Conservation (phyloP, 768 basidiomycete species). For the Suillus discolor region DNA sequence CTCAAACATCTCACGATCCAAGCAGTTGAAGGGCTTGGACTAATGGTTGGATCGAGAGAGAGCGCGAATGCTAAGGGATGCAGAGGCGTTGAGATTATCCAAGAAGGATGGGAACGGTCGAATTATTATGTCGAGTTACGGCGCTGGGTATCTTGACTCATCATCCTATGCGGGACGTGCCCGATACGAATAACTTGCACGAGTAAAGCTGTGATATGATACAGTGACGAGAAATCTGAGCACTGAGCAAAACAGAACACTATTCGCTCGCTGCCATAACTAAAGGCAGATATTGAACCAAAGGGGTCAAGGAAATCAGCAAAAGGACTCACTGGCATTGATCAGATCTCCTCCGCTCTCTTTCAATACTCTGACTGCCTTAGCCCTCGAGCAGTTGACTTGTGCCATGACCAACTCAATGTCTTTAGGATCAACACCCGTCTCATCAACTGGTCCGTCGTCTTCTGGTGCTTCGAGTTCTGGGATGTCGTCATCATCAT, state of each 20-base stretch:
- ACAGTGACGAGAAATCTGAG: constrained; percentile 35
- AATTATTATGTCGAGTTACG: constrained; percentile 84
- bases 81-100: constrained; percentile 65
- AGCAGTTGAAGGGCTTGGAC: constrained; percentile 61
- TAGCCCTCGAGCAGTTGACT: constrained; percentile 88
- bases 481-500: constrained; percentile 79
- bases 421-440: constrained; percentile 90
- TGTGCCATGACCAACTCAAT: constrained; percentile 92
- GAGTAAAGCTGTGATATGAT: constrained; percentile 25
- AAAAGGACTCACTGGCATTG: constrained; percentile 82
- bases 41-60: constrained; percentile 48
- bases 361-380: constrained; percentile 89
- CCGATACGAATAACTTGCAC: constrained; percentile 22
- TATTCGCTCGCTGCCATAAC: constrained; percentile 95
- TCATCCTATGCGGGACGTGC: constrained; percentile 2
- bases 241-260: constrained; percentile 37
- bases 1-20: constrained; percentile 58
- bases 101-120: constrained; percentile 85
- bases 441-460: constrained; percentile 82
- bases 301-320: constrained; percentile 3
- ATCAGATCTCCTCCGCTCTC: constrained; percentile 93
- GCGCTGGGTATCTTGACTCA: constrained; percentile 51
- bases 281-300: constrained; percentile 32
- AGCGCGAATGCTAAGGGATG: constrained; percentile 10
- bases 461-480: constrained; percentile 83